These are phyloP conservation scores for Linum trigynum DNA, from an alignment of 345 rosid species.

Conservation along the genomic window DNA sequence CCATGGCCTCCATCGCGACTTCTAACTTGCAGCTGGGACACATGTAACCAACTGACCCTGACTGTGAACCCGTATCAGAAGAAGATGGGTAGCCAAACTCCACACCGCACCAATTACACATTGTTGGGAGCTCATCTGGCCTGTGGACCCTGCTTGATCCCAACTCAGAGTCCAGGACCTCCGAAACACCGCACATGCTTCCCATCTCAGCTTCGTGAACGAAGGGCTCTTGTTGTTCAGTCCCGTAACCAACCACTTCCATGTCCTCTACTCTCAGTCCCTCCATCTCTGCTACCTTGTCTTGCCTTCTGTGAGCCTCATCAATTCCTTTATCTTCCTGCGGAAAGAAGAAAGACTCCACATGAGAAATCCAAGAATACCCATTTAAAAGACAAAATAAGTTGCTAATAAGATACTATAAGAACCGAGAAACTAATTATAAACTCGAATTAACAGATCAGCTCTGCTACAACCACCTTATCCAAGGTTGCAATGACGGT, in stretches of 20 bases:
- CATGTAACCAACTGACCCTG: constrained; percentile 63
- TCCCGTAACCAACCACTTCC: constrained; percentile 28
- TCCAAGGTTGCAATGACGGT: constrained; percentile 6
- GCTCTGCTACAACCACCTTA: constrained; percentile 22
- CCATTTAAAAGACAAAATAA: constrained; percentile 1
- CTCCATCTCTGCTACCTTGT: constrained; percentile 25
- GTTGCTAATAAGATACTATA: background rate
- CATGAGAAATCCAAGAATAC: constrained; percentile 1
- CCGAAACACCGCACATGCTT: constrained; percentile 22
- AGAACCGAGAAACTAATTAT: background rate
- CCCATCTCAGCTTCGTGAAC: constrained; percentile 21
- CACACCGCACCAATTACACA: constrained; percentile 55
- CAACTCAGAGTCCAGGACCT: constrained; percentile 31
- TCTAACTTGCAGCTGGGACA: constrained; percentile 58
- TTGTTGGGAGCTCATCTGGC: constrained; percentile 25
- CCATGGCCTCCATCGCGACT: constrained; percentile 36
- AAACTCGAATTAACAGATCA: background rate
- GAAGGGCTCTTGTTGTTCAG: constrained; percentile 26
- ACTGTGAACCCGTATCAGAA: constrained; percentile 38
- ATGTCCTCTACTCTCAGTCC: constrained; percentile 44
- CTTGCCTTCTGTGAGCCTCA: constrained; percentile 18
- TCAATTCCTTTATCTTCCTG: constrained; percentile 36
- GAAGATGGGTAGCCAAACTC: constrained; percentile 48
- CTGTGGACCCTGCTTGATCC: constrained; percentile 14
- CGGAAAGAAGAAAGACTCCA: constrained; percentile 3